These are phyloP conservation scores for Tulasnella sp. DNA, from an alignment of 768 basidiomycete genomes.

Conservation along the genomic window DNA sequence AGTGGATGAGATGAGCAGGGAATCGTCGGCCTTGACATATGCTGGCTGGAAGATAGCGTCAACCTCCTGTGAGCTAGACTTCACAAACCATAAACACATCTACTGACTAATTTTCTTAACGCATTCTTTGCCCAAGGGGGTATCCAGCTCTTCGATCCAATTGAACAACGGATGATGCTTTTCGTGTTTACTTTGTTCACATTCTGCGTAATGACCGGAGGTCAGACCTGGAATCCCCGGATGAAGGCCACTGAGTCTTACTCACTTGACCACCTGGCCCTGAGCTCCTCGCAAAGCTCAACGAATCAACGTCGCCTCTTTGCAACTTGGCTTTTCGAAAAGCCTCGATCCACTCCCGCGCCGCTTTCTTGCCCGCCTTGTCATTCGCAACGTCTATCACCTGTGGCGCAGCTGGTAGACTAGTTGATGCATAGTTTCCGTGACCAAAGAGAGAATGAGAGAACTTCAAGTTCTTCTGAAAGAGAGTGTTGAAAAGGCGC, in stretches of 20 bases:
- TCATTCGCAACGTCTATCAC: not conserved
- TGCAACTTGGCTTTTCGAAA: conserved; percentile 51
- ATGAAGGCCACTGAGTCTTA: not conserved
- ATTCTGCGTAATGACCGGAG: conserved; percentile 47
- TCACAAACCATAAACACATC: not conserved
- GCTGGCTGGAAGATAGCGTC: conserved; percentile 44
- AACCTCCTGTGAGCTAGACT: not conserved
- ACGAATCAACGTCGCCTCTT: conserved; percentile 48
- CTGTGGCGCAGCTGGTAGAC: not conserved
- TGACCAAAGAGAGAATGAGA: not conserved
- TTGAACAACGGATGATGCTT: conserved; percentile 56
- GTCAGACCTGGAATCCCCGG: not conserved
- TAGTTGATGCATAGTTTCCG: not conserved
- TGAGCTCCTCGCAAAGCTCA: conserved; percentile 72
- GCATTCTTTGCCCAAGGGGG: conserved; percentile 57
- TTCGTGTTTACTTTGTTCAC: conserved; percentile 90
- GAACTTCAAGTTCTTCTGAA: not conserved
- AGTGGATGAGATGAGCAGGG: conserved; percentile 65
- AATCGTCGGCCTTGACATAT: conserved; percentile 63
- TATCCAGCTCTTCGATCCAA: conserved; percentile 57
- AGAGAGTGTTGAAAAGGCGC: not conserved
- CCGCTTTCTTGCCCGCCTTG: conserved; percentile 43
- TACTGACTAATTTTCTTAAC: conserved; percentile 50
- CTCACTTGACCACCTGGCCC: conserved; percentile 80
- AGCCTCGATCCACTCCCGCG: conserved; percentile 51